Conservation (phyloP, 352 stramenopile species). For the Pythium diclinum region DNA sequence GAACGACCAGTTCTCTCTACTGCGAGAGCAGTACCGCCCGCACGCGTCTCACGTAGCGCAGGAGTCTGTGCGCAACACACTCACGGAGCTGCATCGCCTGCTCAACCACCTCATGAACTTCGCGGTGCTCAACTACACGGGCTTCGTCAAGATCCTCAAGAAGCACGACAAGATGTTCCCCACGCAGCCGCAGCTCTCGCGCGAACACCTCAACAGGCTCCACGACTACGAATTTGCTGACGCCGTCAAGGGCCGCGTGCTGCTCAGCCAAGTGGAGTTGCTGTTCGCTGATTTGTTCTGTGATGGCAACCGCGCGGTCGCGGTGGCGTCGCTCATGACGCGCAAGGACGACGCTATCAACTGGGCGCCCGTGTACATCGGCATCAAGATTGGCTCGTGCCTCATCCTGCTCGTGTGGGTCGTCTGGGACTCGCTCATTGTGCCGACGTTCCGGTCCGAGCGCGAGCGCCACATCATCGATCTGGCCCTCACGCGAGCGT, state of each 20-base stretch:
- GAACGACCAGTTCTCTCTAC: constrained; percentile 74
- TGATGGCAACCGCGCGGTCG: constrained; percentile 65
- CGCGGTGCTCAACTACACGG: constrained; percentile 97
- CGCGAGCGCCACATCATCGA: constrained; percentile 75
- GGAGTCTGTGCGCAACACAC: constrained; percentile 91
- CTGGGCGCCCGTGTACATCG: constrained; percentile 81
- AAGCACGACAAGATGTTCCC: constrained; percentile 92
- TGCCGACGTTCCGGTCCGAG: constrained; percentile 64
- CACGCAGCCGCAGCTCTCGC: constrained; percentile 35
- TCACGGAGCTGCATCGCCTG: constrained; percentile 93
- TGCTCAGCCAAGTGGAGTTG: constrained; percentile 57
- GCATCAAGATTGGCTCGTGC: constrained; percentile 79
- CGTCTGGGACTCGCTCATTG: constrained; percentile 93
- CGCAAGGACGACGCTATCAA: constrained; percentile 73
- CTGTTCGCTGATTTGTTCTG: constrained; percentile 77
- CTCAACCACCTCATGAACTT: constrained; percentile 96
- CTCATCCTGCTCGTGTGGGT: constrained; percentile 91
- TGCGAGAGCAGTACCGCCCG: constrained; percentile 68
- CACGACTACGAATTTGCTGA: constrained; percentile 62
- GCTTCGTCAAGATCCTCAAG: constrained; percentile 97
- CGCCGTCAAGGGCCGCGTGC: constrained; percentile 41
- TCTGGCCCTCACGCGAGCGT: constrained; percentile 75
- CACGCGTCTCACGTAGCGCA: constrained; percentile 54
- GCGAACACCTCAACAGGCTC: constrained; percentile 44
- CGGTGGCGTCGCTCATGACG: constrained; percentile 77